These are phyloP conservation scores for Barnettozyma sp. DNA, from an alignment of 805 yeast species.

Conservation along the genomic window DNA sequence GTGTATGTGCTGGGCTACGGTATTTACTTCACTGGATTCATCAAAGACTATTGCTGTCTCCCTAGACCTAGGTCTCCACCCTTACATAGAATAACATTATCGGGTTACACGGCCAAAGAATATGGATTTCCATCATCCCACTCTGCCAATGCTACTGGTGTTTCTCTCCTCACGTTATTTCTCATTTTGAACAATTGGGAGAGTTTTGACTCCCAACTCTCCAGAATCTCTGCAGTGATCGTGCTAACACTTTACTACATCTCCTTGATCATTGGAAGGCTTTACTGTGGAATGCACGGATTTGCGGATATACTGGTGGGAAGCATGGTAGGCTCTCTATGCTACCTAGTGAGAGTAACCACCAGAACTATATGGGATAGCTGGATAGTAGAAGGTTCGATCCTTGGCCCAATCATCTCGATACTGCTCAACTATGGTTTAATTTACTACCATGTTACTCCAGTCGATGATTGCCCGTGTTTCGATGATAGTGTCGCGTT, in stretches of 20 bases:
- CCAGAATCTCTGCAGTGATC: conserved; percentile 14
- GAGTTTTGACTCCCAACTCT: conserved; percentile 6
- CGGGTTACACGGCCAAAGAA: conserved; percentile 85
- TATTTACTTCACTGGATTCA: conserved; percentile 60
- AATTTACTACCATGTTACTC: conserved; percentile 69
- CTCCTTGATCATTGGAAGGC: conserved; percentile 68
- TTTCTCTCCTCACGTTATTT: conserved; percentile 44
- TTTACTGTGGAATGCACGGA: conserved; percentile 98
- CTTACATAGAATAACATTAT: conserved; percentile 78
- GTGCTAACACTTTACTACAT: conserved; percentile 41
- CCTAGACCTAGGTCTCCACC: conserved; percentile 96
- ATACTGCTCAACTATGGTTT: conserved; percentile 39
- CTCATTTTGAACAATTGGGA: conserved; percentile 15
- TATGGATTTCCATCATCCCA: conserved; percentile 95
- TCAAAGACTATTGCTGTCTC: conserved; percentile 80
- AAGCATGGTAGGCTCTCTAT: conserved; percentile 47
- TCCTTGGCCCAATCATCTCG: conserved; percentile 30
- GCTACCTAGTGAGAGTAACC: conserved; percentile 41
- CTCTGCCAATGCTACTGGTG: conserved; percentile 90
- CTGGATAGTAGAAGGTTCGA: conserved; percentile 28
- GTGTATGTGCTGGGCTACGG: conserved; percentile 54
- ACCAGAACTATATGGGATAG: conserved; percentile 41
- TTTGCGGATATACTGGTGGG: conserved; percentile 70
- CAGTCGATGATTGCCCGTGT: conserved; percentile 93
- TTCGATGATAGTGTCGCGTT: conserved; percentile 93